Evolutionary conservation across 2,329 filamentous ascomycete species (phyloP).

Genomic region (Tolypocladium cylindrosporum): DNA sequence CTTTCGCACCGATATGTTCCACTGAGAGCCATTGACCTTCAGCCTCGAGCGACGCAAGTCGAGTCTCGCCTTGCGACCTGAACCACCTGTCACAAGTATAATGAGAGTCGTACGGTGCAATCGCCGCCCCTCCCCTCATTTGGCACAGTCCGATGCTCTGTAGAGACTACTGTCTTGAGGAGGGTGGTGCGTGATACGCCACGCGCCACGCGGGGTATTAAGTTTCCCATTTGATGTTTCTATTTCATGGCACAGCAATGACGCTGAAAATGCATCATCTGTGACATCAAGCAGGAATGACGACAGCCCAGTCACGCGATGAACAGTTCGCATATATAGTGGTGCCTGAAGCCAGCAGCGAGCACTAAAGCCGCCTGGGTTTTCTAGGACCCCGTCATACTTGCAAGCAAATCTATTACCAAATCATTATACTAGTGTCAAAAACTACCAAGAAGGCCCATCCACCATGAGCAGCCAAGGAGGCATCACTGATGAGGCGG

Average conservation of each 20-base stretch:
- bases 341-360: neutral
- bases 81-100: neutral
- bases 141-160: neutral
- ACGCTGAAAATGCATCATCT: neutral
- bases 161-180: neutral
- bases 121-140: no score
- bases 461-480: neutral
- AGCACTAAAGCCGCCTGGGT: no score
- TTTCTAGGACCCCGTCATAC: no score
- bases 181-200: neutral
- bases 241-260: neutral
- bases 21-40: neutral
- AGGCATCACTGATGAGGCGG: conserved; percentile 19
- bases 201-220: neutral
- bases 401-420: no score
- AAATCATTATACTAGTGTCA: neutral
- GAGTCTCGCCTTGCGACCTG: neutral
- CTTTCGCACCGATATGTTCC: neutral
- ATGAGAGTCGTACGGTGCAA: neutral
- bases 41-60: neutral
- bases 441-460: no score
- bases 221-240: neutral
- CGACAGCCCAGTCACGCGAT: neutral
- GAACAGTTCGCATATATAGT: neutral
- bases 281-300: neutral